A percentile compares a stretch with the other conserved stretches of the same genome.
phyloP scores from a whole-genome alignment of 148 eudicot genomes.

The Arctostaphylos glauca region DNA sequence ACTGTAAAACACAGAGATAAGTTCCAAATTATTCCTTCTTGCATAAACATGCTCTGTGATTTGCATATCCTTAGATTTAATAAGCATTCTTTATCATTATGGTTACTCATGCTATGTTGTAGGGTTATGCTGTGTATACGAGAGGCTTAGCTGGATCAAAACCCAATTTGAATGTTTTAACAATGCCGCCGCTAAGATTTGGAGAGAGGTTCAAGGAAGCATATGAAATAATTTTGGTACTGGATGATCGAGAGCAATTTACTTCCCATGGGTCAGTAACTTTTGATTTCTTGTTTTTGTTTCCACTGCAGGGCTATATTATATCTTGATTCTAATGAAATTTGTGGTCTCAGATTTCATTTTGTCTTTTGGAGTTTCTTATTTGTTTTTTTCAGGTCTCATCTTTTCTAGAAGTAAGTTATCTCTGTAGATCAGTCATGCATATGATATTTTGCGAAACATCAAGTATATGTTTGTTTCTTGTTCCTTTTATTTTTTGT shows the following conservation, averaged over 20 bases:
- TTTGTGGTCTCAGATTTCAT: not conserved
- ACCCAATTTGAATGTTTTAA: constrained; percentile 35
- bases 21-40: not conserved
- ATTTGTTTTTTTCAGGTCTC: not conserved
- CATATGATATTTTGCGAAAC: not conserved
- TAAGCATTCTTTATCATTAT: not conserved
- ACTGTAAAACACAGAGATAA: not conserved
- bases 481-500: not conserved
- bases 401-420: not conserved
- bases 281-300: constrained; percentile 9
- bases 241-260: constrained; percentile 91
- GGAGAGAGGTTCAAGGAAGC: constrained; percentile 75
- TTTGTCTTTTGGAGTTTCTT: not conserved
- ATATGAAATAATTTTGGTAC: constrained; percentile 68
- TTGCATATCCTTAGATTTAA: not conserved
- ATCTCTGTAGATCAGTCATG: not conserved
- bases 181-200: constrained; percentile 67
- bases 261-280: constrained; percentile 59
- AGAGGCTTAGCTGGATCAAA: constrained; percentile 23
- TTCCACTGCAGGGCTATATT: constrained; percentile 6
- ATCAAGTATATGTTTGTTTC: not conserved
- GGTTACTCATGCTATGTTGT: constrained; percentile 11
- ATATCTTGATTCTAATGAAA: not conserved
- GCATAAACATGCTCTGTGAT: not conserved
- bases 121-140: constrained; percentile 39